Percentiles rank a stretch among this genome's conserved stretches.
These are phyloP conservation scores for Xerocomus brunneocitrinus DNA, from an alignment of 768 basidiomycete species.

Conservation along the genomic window DNA sequence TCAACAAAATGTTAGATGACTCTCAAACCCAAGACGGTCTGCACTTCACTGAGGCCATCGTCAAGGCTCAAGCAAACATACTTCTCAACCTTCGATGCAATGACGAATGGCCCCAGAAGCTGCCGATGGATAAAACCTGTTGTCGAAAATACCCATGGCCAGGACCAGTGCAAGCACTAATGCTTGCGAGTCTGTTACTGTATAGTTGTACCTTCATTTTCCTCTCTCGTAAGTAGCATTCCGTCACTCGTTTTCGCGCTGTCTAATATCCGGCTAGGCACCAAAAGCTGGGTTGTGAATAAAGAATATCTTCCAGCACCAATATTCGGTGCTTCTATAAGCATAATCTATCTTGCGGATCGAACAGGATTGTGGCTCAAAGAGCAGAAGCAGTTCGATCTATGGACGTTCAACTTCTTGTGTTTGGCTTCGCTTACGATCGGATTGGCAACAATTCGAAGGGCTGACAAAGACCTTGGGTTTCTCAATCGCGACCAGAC, in stretches of 20 bases:
- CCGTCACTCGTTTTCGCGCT: slow-evolving; percentile 5
- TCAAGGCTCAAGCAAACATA: slow-evolving; percentile 68
- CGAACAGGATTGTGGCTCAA: slow-evolving; percentile 86
- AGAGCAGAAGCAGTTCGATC: slow-evolving; percentile 79
- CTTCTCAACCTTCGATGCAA: slow-evolving; percentile 83
- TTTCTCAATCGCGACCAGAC: slow-evolving; percentile 91
- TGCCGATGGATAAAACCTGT: slow-evolving; percentile 73
- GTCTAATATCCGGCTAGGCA: slow-evolving; percentile 15
- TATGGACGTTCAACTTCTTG: slow-evolving; percentile 64
- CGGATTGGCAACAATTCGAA: slow-evolving; percentile 64
- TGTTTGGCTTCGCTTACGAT: slow-evolving; percentile 46
- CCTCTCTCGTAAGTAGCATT: slow-evolving; percentile 28
- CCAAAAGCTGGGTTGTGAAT: slow-evolving; percentile 15
- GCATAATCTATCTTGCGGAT: slow-evolving; percentile 75
- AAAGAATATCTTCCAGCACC: slow-evolving; percentile 38
- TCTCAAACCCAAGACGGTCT: slow-evolving; percentile 80
- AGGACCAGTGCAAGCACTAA: slow-evolving; percentile 48
- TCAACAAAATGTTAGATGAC: slow-evolving; percentile 74
- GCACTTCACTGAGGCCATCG: slow-evolving; percentile 64
- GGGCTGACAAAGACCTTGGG: slow-evolving; percentile 76
- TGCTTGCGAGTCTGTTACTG: slow-evolving; percentile 44
- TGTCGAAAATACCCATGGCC: slow-evolving; percentile 75
- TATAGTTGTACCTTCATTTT: slow-evolving; percentile 49
- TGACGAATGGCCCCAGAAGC: slow-evolving; percentile 53
- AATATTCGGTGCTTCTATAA: slow-evolving; percentile 61